A percentile compares a stretch with the other conserved stretches of the same genome.
Conservation (phyloP, 176 grass and related monocot genomes). For the Raddia guianensis region DNA sequence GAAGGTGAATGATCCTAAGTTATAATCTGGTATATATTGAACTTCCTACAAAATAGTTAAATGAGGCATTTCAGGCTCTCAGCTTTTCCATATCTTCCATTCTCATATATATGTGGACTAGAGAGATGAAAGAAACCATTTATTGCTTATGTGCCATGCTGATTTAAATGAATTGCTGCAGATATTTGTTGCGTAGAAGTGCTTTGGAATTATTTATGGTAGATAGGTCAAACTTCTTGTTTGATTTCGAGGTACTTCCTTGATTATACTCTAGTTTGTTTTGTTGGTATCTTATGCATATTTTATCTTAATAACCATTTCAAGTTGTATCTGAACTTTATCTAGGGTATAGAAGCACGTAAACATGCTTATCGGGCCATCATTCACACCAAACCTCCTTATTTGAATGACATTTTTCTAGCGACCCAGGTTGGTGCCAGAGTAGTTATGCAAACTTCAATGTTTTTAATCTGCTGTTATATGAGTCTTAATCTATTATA, state of each 20-base stretch:
- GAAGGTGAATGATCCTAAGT: slow-evolving; percentile 62
- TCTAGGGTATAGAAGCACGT: slow-evolving; percentile 74
- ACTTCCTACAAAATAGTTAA: slow-evolving; percentile 14
- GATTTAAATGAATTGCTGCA: slow-evolving; percentile 50
- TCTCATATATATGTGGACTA: slow-evolving; percentile 32
- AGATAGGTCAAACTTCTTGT: slow-evolving; percentile 96
- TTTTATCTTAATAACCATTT: slow-evolving; percentile 40
- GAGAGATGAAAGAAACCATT: background rate
- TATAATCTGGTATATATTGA: slow-evolving; percentile 26
- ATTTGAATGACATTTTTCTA: slow-evolving; percentile 84
- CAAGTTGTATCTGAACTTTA: slow-evolving; percentile 39
- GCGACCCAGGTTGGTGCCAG: slow-evolving; percentile 72
- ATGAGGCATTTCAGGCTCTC: slow-evolving; percentile 27
- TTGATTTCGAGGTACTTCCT: slow-evolving; percentile 89
- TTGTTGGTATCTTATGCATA: slow-evolving; percentile 39
- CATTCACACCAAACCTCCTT: slow-evolving; percentile 80
- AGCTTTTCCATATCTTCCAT: slow-evolving; percentile 21
- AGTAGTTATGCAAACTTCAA: slow-evolving; percentile 12
- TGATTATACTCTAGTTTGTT: slow-evolving; percentile 28
- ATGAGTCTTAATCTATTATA: slow-evolving; percentile 33
- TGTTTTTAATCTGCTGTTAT: slow-evolving; percentile 31
- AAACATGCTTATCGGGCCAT: slow-evolving; percentile 92
- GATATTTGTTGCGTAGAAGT: slow-evolving; percentile 87
- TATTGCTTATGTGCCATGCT: slow-evolving; percentile 23
- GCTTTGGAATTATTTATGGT: slow-evolving; percentile 99